phyloP scores from a whole-genome alignment of 257 asterid species.

The Solanum megistacrolobum region DNA sequence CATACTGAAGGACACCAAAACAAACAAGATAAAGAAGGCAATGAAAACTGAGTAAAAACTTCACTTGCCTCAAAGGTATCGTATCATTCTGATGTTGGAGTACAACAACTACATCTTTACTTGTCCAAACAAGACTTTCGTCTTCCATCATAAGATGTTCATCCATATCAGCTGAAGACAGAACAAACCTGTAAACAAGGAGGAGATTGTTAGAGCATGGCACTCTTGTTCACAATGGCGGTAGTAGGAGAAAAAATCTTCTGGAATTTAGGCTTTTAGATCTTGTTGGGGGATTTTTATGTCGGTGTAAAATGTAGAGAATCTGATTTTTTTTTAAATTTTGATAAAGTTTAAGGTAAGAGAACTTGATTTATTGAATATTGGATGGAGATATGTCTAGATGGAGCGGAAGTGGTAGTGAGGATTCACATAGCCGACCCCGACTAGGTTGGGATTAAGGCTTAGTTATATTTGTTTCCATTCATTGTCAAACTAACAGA shows the following conservation, averaged over 20 bases:
- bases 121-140: slow-evolving; percentile 95
- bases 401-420: background rate
- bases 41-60: background rate
- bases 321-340: background rate
- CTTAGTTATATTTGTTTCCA: background rate
- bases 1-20: background rate
- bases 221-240: background rate
- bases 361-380: background rate
- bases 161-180: slow-evolving; percentile 93
- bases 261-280: background rate
- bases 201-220: background rate
- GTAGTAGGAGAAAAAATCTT: background rate
- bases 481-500: background rate
- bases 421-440: background rate
- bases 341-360: background rate
- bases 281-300: background rate
- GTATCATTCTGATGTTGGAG: slow-evolving; percentile 86
- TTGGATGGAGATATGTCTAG: background rate
- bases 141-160: slow-evolving; percentile 95
- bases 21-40: background rate
- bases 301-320: background rate
- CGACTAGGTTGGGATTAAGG: background rate
- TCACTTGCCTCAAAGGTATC: slow-evolving; percentile 75
- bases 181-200: slow-evolving; percentile 60
- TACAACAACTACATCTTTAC: slow-evolving; percentile 84